A percentile compares a stretch with the other conserved stretches of the same genome.
Evolutionary conservation across 495 filamentous ascomycete genomes (phyloP).

Genomic region (Penicillium flavigenum): DNA sequence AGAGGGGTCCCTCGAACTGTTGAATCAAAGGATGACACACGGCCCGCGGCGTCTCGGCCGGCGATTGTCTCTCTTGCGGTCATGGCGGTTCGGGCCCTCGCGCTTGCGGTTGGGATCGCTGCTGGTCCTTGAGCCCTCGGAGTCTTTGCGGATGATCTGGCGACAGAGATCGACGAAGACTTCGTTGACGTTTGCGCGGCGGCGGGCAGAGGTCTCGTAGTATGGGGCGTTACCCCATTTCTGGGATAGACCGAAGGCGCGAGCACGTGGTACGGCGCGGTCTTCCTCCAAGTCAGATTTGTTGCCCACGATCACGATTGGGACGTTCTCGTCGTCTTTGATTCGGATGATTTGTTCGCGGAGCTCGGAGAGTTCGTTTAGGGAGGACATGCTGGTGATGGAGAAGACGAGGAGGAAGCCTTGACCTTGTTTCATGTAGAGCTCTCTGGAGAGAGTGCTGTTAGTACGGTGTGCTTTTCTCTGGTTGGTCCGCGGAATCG

Average conservation of each 20-base stretch:
- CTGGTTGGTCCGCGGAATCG: constrained; percentile 4
- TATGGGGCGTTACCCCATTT: constrained; percentile 90
- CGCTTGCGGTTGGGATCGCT: constrained; percentile 41
- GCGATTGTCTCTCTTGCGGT: constrained; percentile 35
- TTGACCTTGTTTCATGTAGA: constrained; percentile 96
- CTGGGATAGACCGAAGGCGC: constrained; percentile 83
- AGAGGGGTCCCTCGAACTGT: background rate
- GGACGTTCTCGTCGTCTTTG: constrained; percentile 89
- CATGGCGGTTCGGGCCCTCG: constrained; percentile 34
- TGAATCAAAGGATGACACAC: constrained; percentile 46
- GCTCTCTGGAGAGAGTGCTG: constrained; percentile 58
- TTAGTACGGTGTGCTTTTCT: constrained; percentile 14
- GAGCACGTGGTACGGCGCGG: constrained; percentile 75
- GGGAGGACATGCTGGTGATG: constrained; percentile 83
- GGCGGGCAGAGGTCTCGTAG: constrained; percentile 88
- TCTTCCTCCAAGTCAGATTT: constrained; percentile 96
- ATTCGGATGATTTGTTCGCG: constrained; percentile 96
- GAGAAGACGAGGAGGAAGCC: constrained; percentile 97
- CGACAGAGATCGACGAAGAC: constrained; percentile 91
- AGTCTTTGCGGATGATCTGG: constrained; percentile 81
- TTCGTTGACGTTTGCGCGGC: constrained; percentile 88
- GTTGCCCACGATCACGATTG: constrained; percentile 96
- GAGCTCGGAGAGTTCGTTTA: constrained; percentile 82
- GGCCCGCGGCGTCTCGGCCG: constrained; percentile 35
- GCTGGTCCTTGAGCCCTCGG: constrained; percentile 46